Evolutionary conservation across 2,329 filamentous ascomycete genomes (phyloP).

Genomic region (Alternaria ethzedia): DNA sequence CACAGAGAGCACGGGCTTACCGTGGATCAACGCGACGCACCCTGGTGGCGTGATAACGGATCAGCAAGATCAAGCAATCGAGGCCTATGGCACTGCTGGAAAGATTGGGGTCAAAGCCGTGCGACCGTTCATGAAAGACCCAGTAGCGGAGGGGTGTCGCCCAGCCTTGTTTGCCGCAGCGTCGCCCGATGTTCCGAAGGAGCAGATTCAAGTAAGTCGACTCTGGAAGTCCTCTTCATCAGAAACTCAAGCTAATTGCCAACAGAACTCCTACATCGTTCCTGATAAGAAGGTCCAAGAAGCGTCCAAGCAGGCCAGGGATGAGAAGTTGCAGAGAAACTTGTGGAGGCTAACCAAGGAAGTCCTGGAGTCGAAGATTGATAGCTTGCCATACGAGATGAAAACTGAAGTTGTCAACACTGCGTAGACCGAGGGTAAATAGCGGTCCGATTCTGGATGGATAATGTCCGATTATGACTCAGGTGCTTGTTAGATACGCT

Average conservation of each 20-base stretch:
- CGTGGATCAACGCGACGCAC: constrained; percentile 59
- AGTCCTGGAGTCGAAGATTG: constrained; percentile 53
- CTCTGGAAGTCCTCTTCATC: neutral
- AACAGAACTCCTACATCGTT: constrained; percentile 55
- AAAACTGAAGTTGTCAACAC: constrained; percentile 17
- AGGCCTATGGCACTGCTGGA: constrained; percentile 57
- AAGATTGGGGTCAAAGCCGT: constrained; percentile 54
- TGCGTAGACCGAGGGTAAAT: neutral
- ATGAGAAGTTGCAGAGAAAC: constrained; percentile 52
- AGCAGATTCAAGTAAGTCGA: constrained; percentile 45
- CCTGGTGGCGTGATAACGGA: constrained; percentile 58
- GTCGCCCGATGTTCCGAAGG: constrained; percentile 51
- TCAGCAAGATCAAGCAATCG: constrained; percentile 57
- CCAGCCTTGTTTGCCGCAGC: constrained; percentile 58
- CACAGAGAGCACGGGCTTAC: constrained; percentile 46
- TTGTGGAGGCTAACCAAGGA: constrained; percentile 56
- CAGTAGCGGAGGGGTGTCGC: constrained; percentile 56
- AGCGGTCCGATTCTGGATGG: neutral
- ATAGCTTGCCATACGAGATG: constrained; percentile 38
- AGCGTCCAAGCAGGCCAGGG: constrained; percentile 51
- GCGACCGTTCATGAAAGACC: constrained; percentile 59
- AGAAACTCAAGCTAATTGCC: neutral
- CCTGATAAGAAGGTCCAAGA: constrained; percentile 57
- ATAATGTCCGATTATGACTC: neutral
- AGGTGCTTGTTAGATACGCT: neutral